Conservation (phyloP, 805 yeast species). For the Pichia phayaonensis region DNA sequence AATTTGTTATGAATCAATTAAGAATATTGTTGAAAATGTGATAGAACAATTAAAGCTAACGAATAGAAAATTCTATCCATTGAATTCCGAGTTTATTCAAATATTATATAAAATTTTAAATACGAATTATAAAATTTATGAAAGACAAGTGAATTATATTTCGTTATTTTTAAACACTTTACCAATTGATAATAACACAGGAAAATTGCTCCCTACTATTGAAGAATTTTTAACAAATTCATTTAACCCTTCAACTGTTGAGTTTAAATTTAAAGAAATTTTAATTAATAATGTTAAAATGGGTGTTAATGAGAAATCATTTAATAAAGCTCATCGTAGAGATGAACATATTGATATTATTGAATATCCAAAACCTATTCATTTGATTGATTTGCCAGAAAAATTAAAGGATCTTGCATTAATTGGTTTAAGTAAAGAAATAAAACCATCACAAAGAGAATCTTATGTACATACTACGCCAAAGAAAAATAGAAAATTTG, state of each 20-base stretch:
- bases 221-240: constrained; percentile 16
- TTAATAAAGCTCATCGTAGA: constrained; percentile 1
- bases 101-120: constrained; percentile 33
- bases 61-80: neutral
- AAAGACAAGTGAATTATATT: constrained; percentile 27
- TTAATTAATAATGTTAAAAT: neutral
- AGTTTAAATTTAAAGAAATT: constrained; percentile 11
- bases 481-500: neutral
- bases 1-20: neutral
- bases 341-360: constrained; percentile 12
- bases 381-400: constrained; percentile 44
- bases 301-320: neutral
- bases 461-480: neutral
- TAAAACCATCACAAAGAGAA: neutral
- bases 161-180: constrained; percentile 22
- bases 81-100: constrained; percentile 19
- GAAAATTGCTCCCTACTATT: constrained; percentile 12
- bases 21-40: neutral
- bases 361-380: constrained; percentile 49
- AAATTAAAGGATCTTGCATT: constrained; percentile 10
- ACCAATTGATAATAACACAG: constrained; percentile 15
- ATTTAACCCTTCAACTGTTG: constrained; percentile 11
- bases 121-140: constrained; percentile 25
- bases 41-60: neutral
- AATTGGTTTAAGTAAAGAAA: neutral